Evolutionary conservation across 1,284 basidiomycete genomes (phyloP).

Genomic region (Limonomyces culmigenus): DNA sequence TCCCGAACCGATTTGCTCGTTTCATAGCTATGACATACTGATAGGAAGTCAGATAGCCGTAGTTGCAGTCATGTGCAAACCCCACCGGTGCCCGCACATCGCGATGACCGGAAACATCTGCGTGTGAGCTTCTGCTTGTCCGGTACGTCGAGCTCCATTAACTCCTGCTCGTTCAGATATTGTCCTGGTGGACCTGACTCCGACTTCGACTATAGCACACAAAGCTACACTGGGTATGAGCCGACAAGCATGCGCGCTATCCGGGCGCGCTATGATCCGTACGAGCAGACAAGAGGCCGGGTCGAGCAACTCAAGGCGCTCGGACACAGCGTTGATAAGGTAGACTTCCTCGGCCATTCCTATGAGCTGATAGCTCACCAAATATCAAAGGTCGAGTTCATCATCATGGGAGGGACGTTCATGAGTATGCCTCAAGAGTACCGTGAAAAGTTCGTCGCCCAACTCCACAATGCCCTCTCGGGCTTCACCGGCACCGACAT

Average conservation of each 20-base stretch:
- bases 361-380: neutral
- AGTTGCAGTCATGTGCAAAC: constrained; percentile 99
- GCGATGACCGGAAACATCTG: constrained; percentile 99
- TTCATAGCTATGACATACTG: constrained; percentile 4
- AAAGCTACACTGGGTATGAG: constrained; percentile 94
- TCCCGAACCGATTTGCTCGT: constrained; percentile 5
- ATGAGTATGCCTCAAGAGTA: constrained; percentile 99
- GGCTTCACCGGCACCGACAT: constrained; percentile 89
- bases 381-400: constrained; percentile 80
- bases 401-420: constrained; percentile 98
- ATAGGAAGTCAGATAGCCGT: constrained; percentile 65
- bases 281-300: constrained; percentile 90
- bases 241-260: constrained; percentile 99
- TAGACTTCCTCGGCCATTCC: constrained; percentile 16
- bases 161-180: constrained; percentile 38
- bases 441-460: constrained; percentile 84
- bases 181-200: constrained; percentile 99
- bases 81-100: constrained; percentile 98
- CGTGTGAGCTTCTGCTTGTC: constrained; percentile 46
- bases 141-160: neutral
- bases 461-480: constrained; percentile 92
- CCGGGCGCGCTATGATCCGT: constrained; percentile 94
- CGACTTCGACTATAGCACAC: constrained; percentile 99
- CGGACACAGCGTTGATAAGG: constrained; percentile 96
- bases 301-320: constrained; percentile 91